These are phyloP conservation scores for Trichomonascaceae sp. DNA, from an alignment of 1,139 yeast species.

Conservation along the genomic window DNA sequence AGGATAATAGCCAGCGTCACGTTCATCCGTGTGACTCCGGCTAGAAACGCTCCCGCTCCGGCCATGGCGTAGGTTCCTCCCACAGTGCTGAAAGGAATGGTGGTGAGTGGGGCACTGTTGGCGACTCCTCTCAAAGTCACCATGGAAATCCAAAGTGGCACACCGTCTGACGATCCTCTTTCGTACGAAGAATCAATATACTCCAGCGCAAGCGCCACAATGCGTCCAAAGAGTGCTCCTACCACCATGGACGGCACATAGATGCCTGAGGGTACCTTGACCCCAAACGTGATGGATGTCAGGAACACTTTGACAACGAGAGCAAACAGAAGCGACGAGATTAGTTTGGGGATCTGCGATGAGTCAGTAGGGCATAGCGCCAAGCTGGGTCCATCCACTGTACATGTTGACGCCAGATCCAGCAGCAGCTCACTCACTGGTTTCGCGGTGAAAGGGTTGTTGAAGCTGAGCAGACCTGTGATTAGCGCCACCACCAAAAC, in stretches of 20 bases:
- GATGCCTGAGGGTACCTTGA: constrained; percentile 53
- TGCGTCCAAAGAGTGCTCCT: constrained; percentile 52
- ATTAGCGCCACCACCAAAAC: constrained; percentile 35
- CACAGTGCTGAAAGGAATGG: constrained; percentile 13
- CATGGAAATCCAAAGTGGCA: constrained; percentile 1
- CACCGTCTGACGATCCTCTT: too few relatives aligned
- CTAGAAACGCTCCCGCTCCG: constrained; percentile 57
- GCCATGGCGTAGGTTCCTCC: constrained; percentile 55
- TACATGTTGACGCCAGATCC: constrained; percentile 42
- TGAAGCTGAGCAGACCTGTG: constrained; percentile 39
- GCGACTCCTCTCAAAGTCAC: too few relatives aligned
- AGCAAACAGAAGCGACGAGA: constrained; percentile 31
- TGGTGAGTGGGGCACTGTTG: constrained; percentile 12
- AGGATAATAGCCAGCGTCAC: constrained; percentile 47
- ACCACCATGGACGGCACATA: constrained; percentile 60
- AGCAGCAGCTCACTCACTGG: constrained; percentile 42
- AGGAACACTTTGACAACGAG: constrained; percentile 34
- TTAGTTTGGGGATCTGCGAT: constrained; percentile 25
- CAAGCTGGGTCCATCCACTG: constrained; percentile 10
- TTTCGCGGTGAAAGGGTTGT: constrained; percentile 41
- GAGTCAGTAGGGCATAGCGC: constrained; percentile 32
- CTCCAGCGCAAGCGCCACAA: constrained; percentile 38
- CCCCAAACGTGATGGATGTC: constrained; percentile 45
- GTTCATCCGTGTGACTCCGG: constrained; percentile 56
- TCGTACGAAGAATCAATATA: constrained; percentile 22